These are phyloP conservation scores for Stereum hirsutum DNA, from an alignment of 1,284 basidiomycete genomes.

Conservation along the genomic window DNA sequence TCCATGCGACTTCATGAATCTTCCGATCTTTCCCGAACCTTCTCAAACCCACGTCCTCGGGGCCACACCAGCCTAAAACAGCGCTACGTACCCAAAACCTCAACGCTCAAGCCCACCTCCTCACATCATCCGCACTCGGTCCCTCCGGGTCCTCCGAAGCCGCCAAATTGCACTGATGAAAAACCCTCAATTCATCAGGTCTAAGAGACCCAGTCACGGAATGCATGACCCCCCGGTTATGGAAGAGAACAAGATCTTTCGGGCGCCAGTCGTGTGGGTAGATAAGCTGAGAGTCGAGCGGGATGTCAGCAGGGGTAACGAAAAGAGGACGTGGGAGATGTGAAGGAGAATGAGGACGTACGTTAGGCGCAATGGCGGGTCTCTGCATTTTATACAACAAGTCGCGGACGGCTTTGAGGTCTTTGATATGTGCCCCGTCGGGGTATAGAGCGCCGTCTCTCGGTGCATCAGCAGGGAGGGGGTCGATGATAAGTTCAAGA, in stretches of 20 bases:
- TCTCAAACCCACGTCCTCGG: too few relatives aligned
- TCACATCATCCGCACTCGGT: constrained; percentile 53
- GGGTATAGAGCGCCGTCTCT: constrained; percentile 58
- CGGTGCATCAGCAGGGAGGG: constrained; percentile 44
- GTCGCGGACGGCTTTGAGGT: constrained; percentile 61
- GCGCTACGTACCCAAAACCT: too few relatives aligned
- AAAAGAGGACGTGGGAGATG: too few relatives aligned
- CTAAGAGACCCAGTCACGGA: constrained; percentile 72
- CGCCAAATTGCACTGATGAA: constrained; percentile 80
- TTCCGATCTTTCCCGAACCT: too few relatives aligned
- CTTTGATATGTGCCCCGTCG: constrained; percentile 61
- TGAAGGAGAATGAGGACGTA: constrained; percentile 18
- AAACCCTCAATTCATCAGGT: constrained; percentile 61
- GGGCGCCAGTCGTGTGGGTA: constrained; percentile 63
- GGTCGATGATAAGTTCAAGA: constrained; percentile 46
- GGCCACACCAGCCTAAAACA: too few relatives aligned
- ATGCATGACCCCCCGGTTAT: constrained; percentile 72
- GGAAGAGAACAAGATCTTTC: constrained; percentile 58
- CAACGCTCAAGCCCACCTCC: constrained; percentile 51
- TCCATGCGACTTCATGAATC: too few relatives aligned
- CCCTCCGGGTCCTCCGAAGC: constrained; percentile 63
- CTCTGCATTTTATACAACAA: constrained; percentile 74
- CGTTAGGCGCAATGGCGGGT: constrained; percentile 67
- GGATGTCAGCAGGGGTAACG: background rate
- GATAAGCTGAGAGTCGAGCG: constrained; percentile 29